Base-by-base conservation (phyloP, 768 basidiomycete species). In the Cyclocybe cylindracea region DNA sequence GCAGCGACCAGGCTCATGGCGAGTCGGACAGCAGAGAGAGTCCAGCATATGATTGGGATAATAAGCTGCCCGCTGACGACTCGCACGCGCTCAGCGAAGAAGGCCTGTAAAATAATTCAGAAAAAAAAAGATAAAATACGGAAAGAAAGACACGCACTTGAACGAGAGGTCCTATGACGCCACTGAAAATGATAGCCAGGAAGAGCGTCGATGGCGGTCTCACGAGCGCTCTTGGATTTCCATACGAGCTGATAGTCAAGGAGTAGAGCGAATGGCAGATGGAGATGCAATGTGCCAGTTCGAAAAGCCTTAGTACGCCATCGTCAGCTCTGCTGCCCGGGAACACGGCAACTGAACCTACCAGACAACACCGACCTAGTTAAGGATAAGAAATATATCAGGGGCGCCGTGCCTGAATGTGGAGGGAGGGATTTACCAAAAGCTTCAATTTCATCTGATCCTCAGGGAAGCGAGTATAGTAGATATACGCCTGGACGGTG, bases 401-500 rank as follows among this genome's bases (percentile, higher is more conserved):
- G 11, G 19, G 24, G 4, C 24, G 41, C 19, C 14, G 41, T n/a
- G 24, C 41, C 24, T 32, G 10, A 10, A 46, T 34, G 8, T 11
- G 36, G 18, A 34, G 33, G 39, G 10, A 42, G 33, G 4, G 11
- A 49, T 49, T 32, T 32, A 55, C 57, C 42, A 49, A 32, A 14
- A 51, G 5, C 45, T 55, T 54, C 19, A 54, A 41, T 8, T 36
- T 19, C 0, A 32, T 4, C 7, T 33, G 18, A 19, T 57, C 55
- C 2, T 49, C 36, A 3, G 47, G 50, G 47, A 60, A 60, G 7
- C 41, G 39, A n/a, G 35, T 39, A 32, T 51, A 55, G 36, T 57
- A 60, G 2, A 51, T 39, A 31, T 54, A 54, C 1, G 44, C 44
- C 24, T 60, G 59, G 18, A 57, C 46, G 1, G 50, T 51, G 10